phyloP scores from a whole-genome alignment of 164 flowering plant species.

The Vitis amurensis region DNA sequence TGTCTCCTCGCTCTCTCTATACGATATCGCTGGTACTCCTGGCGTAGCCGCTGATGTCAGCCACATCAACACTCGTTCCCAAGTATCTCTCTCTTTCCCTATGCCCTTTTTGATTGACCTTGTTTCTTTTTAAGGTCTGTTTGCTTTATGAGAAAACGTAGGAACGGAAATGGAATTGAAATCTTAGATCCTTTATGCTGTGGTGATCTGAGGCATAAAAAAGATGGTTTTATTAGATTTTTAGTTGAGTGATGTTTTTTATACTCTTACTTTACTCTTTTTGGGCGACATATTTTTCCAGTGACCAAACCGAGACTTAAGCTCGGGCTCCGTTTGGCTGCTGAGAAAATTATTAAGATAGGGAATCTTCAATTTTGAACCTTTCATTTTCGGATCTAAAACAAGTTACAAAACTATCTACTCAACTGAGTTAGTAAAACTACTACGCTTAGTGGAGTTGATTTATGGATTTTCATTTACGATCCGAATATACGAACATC shows the following conservation, averaged over 20 bases:
- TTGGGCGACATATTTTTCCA: too few relatives aligned
- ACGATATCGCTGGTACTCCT: slow-evolving; percentile 55
- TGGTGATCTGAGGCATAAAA: too few relatives aligned
- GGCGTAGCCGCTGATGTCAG: slow-evolving; percentile 59
- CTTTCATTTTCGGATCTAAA: too few relatives aligned
- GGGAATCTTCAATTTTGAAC: too few relatives aligned
- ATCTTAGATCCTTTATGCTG: slow-evolving; percentile 70
- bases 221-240: too few relatives aligned
- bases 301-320: too few relatives aligned
- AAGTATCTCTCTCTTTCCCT: slow-evolving; percentile 31
- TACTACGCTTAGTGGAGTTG: neutral
- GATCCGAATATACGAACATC: neutral
- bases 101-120: slow-evolving; percentile 11
- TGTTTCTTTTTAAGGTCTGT: neutral
- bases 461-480: neutral
- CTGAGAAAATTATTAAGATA: too few relatives aligned
- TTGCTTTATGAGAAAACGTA: slow-evolving; percentile 24
- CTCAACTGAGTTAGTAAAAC: neutral
- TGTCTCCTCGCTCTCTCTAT: slow-evolving; percentile 50
- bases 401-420: neutral
- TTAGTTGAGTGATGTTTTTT: too few relatives aligned
- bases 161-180: slow-evolving; percentile 43
- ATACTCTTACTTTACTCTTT: too few relatives aligned
- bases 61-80: slow-evolving; percentile 56
- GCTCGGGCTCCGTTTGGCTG: too few relatives aligned